Evolutionary conservation across 345 rosid genomes (phyloP).

Genomic region (Populus ilicifolia): DNA sequence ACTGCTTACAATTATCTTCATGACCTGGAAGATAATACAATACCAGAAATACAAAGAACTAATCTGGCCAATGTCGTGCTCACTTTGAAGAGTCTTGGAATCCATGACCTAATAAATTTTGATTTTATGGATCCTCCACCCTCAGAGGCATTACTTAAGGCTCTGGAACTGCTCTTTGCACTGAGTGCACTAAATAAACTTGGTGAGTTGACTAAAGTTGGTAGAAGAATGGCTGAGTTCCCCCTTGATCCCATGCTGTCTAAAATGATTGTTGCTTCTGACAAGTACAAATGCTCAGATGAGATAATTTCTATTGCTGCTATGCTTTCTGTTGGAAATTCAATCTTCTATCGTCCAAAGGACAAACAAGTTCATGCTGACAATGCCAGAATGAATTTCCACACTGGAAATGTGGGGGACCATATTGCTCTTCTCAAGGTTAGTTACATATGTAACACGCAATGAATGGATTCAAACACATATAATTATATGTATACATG

Average conservation of each 20-base stretch:
- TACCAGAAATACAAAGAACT: slow-evolving; percentile 93
- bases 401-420: slow-evolving; percentile 88
- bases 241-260: slow-evolving; percentile 95
- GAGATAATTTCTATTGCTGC: slow-evolving; percentile 84
- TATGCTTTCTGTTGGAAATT: slow-evolving; percentile 92
- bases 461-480: neutral
- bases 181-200: slow-evolving; percentile 83
- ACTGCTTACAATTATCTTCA: slow-evolving; percentile 73
- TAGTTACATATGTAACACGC: slow-evolving; percentile 9
- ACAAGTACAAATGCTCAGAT: slow-evolving; percentile 83
- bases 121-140: slow-evolving; percentile 99
- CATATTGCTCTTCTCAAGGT: slow-evolving; percentile 93
- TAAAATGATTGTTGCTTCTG: slow-evolving; percentile 90
- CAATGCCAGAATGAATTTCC: slow-evolving; percentile 91
- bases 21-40: slow-evolving; percentile 86
- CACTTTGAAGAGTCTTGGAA: slow-evolving; percentile 92
- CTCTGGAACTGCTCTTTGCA: slow-evolving; percentile 79
- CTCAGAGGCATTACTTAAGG: slow-evolving; percentile 88
- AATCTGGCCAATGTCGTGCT: slow-evolving; percentile 95
- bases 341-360: slow-evolving; percentile 93
- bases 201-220: slow-evolving; percentile 93
- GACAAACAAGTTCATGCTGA: slow-evolving; percentile 98
- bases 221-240: slow-evolving; percentile 94
- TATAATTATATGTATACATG: neutral
- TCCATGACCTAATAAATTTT: slow-evolving; percentile 81